Evolutionary conservation across 2,329 filamentous ascomycete genomes (phyloP).

Genomic region (Trichoderma sp.): DNA sequence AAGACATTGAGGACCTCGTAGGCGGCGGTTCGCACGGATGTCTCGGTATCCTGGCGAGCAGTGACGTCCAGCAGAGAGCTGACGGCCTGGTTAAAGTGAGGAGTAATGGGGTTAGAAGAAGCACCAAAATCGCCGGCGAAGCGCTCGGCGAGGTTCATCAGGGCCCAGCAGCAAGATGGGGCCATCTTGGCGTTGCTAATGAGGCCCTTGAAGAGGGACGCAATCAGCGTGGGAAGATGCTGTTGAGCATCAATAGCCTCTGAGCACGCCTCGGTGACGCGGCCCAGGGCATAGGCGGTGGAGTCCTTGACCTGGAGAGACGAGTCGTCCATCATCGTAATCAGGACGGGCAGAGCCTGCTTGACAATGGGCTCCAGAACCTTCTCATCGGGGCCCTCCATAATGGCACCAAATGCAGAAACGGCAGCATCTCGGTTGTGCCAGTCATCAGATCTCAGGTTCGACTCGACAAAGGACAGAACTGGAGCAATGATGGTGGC

Average conservation of each 20-base stretch:
- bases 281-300: constrained; percentile 91
- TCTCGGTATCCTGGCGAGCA: constrained; percentile 78
- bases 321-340: constrained; percentile 87
- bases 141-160: constrained; percentile 97
- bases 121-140: constrained; percentile 86
- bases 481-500: constrained; percentile 83
- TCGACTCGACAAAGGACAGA: constrained; percentile 85
- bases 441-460: constrained; percentile 91
- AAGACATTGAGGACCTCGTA: constrained; percentile 98
- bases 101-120: constrained; percentile 76
- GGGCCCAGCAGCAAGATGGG: constrained; percentile 95
- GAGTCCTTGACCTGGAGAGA: constrained; percentile 93
- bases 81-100: constrained; percentile 91
- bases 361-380: constrained; percentile 92
- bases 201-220: constrained; percentile 85
- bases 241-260: constrained; percentile 83
- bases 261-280: constrained; percentile 91
- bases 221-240: constrained; percentile 83
- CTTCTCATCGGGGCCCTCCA: constrained; percentile 96
- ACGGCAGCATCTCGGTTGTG: constrained; percentile 93
- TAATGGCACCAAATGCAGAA: constrained; percentile 95
- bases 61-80: constrained; percentile 83
- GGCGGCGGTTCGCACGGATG: constrained; percentile 87
- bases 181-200: constrained; percentile 95
- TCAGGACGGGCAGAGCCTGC: constrained; percentile 88